Conservation (phyloP, 306 rosid genomes). For the Quercus wislizeni region DNA sequence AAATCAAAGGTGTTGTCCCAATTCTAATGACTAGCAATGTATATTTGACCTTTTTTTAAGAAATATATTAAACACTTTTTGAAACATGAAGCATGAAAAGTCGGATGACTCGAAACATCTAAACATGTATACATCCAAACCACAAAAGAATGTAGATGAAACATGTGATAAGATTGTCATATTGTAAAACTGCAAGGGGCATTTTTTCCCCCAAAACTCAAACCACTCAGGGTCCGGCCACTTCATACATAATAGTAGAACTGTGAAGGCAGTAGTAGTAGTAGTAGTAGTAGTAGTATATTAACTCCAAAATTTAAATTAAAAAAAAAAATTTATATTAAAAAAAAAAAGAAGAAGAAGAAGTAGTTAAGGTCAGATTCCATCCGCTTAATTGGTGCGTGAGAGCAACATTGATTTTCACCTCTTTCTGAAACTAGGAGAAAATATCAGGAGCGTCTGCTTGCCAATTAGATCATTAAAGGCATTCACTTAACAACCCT, state of each 20-base stretch:
- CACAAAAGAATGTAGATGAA: neutral
- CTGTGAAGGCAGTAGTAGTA: slow-evolving; percentile 7
- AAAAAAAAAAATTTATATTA: too few relatives aligned
- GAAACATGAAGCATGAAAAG: neutral
- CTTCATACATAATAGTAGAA: neutral
- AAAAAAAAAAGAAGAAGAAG: neutral
- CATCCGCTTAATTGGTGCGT: slow-evolving; percentile 9
- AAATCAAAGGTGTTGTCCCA: too few relatives aligned
- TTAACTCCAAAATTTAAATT: neutral
- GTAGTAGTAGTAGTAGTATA: too few relatives aligned
- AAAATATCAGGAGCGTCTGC: slow-evolving; percentile 24
- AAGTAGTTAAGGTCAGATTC: slow-evolving; percentile 15
- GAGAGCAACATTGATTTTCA: slow-evolving; percentile 20
- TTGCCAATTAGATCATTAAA: slow-evolving; percentile 27
- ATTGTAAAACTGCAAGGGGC: neutral
- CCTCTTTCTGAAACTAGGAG: slow-evolving; percentile 17
- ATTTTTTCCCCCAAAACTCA: neutral
- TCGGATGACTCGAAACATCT: neutral
- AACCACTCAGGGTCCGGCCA: neutral
- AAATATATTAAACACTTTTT: neutral
- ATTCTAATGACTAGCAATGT: too few relatives aligned
- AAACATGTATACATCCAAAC: neutral
- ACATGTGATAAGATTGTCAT: neutral
- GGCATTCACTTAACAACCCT: slow-evolving; percentile 20
- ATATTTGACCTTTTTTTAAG: too few relatives aligned